Base-by-base conservation (phyloP, 176 grass and related monocot species). In the Carex scoparia region DNA sequence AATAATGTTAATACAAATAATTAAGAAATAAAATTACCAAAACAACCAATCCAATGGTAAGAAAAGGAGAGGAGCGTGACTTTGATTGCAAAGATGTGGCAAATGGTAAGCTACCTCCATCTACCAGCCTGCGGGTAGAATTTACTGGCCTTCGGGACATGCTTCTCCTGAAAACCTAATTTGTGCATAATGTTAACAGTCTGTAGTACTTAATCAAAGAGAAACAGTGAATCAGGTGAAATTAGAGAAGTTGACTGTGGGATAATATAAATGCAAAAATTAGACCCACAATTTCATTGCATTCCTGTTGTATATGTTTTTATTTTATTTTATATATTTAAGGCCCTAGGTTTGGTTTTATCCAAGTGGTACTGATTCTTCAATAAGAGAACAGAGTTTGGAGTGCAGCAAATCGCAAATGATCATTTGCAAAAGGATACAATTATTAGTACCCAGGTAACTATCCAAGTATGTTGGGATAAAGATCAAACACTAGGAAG, bases 111-210 rank as follows among this genome's bases (percentile, higher is more conserved):
- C 60, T 76, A 4, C 84, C 86, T 19, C 87, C 90, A 40, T 97
- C 95, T 18, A 85, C 35, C 79, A 85, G 65, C 76, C 95, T 88
- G 54, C 95, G 89, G 84, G 69, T 87, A 60, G 92, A 90, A 78
- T 97, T 97, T 51, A 97, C 86, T 79, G 92, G 88, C 79, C 95
- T 90, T 64, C 95, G 87, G 48, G 95, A 86, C 94, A 95, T 93
- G 64, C 79, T 81, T 78, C 57, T 57, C 84, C 61, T 53, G 1
- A 40, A 11, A 8, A 11, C 61, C 81, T 83, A 83, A 69, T 83
- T 69, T 83, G 74, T 79, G 30, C 74, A 79, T 12, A 33, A 77
- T 56, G 73, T 3, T 35, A 79, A 79, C 53, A 57, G 23, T 14
- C 56, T 32, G 73, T 56, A 77, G 11, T 33, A 56, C 44, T 51